These are phyloP conservation scores for Fagus sylvatica DNA, from an alignment of 306 rosid genomes.

Conservation along the genomic window DNA sequence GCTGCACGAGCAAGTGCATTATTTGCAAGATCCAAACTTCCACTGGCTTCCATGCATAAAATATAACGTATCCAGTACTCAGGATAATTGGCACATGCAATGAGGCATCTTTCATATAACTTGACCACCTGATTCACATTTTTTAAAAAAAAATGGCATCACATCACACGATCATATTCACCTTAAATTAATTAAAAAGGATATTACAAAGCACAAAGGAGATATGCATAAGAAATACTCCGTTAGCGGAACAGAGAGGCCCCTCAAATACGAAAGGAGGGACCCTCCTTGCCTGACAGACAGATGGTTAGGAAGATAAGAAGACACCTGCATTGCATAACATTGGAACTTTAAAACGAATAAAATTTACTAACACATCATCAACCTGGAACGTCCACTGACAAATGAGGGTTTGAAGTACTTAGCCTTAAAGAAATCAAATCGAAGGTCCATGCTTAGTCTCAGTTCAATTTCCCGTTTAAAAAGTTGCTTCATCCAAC, in stretches of 20 bases:
- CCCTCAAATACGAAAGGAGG: constrained; percentile 97
- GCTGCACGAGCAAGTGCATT: constrained; percentile 95
- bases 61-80: constrained; percentile 95
- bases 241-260: constrained; percentile 91
- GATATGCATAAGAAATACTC: constrained; percentile 93
- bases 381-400: constrained; percentile 89
- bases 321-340: constrained; percentile 99
- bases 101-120: constrained; percentile 92
- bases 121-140: constrained; percentile 72
- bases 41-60: constrained; percentile 73
- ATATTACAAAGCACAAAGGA: constrained; percentile 47
- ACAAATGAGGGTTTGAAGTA: constrained; percentile 95
- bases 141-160: constrained; percentile 1
- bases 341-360: constrained; percentile 88
- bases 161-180: constrained; percentile 2
- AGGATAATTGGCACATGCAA: constrained; percentile 97
- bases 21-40: constrained; percentile 83
- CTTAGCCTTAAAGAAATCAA: constrained; percentile 99
- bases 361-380: constrained; percentile 66
- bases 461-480: constrained; percentile 98
- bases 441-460: constrained; percentile 98
- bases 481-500: constrained; percentile 97
- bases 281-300: constrained; percentile 98
- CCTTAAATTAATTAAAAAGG: constrained; percentile 36
- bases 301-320: constrained; percentile 92